Evolutionary conservation across 441 rosid species (phyloP), one percentile per base, ranked within the genome.

Genomic region (Populus trichocarpa): DNA sequence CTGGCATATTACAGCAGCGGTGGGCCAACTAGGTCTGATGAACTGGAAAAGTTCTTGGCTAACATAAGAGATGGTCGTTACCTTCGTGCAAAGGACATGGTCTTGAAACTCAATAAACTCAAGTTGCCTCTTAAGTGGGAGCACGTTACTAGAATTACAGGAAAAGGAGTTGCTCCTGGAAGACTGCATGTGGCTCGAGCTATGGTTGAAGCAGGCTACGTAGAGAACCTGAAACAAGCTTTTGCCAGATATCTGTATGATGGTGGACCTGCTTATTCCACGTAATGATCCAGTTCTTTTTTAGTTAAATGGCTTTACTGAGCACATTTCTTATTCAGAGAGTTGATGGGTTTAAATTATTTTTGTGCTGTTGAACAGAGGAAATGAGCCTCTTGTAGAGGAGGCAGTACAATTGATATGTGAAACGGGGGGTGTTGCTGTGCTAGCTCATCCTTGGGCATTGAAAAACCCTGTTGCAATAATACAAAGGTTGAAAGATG

Each of bases 361-460:
- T 42, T 79, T 63, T 73, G 75, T 82, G 25, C 79, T 72, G 50
- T 79, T 70, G 66, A 35, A 72, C 86, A 96, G 97, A 83, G 99
- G 99, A 77, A 91, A 84, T 14, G 97, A 96, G 86, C 98, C 98
- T 84, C 84, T 74, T 46, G 86, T 89, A 5, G 97, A 92, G 87
- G 96, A 87, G 82, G 90, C 97, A 12, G 90, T 96, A 73, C 84
- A 80, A 84, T 79, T 96, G 53, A 90, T 96, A 75, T 70, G 82
- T 84, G 87, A 86, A 84, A 92, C 98, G 0, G 99, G 99, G 67
- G 99, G 98, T 64, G 80, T 96, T 78, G 89, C 99, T 26, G 97
- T 96, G 38, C 89, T 96, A 42, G 99, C 98, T 85, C 99, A 96
- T 87, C 99, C 99, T n/a, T 96, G 99, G 99, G 93, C 94, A 53